A percentile compares a stretch with the other conserved stretches of the same genome.
Evolutionary conservation across 495 filamentous ascomycete genomes (phyloP).

Genomic region (Xylaria acuta): DNA sequence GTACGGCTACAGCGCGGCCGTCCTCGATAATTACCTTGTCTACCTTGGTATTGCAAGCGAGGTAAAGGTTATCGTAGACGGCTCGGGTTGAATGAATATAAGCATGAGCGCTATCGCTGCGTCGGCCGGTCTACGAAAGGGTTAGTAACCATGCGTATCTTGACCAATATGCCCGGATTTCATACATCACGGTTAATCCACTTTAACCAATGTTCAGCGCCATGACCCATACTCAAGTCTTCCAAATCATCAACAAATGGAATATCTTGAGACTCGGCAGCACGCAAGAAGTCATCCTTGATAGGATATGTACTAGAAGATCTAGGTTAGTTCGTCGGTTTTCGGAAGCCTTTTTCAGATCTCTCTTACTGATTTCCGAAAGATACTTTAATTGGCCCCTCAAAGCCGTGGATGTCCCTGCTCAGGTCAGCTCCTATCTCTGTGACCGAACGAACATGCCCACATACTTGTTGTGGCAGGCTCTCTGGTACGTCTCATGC

Average conservation of each 20-base stretch:
- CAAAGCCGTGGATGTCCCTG: constrained; percentile 75
- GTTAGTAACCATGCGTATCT: constrained; percentile 4
- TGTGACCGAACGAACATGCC: background rate
- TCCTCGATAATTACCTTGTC: constrained; percentile 81
- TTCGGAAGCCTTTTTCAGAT: background rate
- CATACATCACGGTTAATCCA: constrained; percentile 72
- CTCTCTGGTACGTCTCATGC: constrained; percentile 82
- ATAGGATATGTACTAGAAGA: constrained; percentile 62
- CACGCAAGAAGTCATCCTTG: constrained; percentile 80
- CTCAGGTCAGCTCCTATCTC: background rate
- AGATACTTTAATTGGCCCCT: constrained; percentile 85
- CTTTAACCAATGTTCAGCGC: constrained; percentile 66
- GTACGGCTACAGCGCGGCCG: constrained; percentile 68
- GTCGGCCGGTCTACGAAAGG: constrained; percentile 61
- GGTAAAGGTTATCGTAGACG: constrained; percentile 72
- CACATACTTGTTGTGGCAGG: constrained; percentile 67
- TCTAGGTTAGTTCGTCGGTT: constrained; percentile 24
- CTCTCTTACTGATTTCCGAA: constrained; percentile 70
- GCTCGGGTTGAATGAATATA: constrained; percentile 74
- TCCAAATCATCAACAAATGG: constrained; percentile 73
- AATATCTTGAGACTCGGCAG: constrained; percentile 78
- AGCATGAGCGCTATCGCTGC: constrained; percentile 77
- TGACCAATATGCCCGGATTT: background rate
- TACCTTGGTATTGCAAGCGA: constrained; percentile 82
- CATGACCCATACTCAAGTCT: constrained; percentile 68